phyloP scores from a whole-genome alignment of 108 stramenopile species.

The Craspedostauros australis region DNA sequence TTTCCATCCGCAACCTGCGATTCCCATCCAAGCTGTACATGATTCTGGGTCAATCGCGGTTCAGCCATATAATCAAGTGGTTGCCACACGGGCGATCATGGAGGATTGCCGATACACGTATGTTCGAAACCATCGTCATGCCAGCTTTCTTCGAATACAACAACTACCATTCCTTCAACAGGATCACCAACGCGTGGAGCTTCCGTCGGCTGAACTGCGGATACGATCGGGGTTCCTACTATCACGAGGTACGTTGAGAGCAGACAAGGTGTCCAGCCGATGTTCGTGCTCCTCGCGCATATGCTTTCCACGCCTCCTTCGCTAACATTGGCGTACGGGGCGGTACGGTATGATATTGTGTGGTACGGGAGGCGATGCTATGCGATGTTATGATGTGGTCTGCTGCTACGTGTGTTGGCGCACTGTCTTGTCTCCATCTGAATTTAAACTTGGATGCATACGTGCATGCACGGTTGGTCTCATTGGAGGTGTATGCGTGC shows the following conservation, averaged over 20 bases:
- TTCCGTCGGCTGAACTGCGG: constrained; percentile 46
- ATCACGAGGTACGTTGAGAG: constrained; percentile 28
- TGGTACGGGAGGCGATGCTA: no score
- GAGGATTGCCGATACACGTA: constrained; percentile 41
- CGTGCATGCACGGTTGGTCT: no score
- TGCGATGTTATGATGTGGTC: no score
- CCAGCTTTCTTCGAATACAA: constrained; percentile 57
- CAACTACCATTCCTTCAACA: constrained; percentile 50
- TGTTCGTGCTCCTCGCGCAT: no score
- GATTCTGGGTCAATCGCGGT: constrained; percentile 19
- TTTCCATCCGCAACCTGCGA: constrained; percentile 19
- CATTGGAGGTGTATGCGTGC: no score
- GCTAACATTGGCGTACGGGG: no score
- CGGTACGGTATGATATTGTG: no score
- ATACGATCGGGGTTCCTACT: constrained; percentile 45
- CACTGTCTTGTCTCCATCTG: no score
- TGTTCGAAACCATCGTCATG: constrained; percentile 51
- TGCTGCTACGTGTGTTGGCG: no score
- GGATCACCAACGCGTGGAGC: constrained; percentile 58
- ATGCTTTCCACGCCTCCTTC: no score
- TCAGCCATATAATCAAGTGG: constrained; percentile 35
- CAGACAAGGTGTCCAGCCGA: background rate
- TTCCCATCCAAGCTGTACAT: constrained; percentile 39
- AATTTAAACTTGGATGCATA: no score
- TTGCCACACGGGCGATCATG: constrained; percentile 57